These are phyloP conservation scores for Xanthoconium separans DNA, from an alignment of 1,284 basidiomycete genomes.

Conservation along the genomic window DNA sequence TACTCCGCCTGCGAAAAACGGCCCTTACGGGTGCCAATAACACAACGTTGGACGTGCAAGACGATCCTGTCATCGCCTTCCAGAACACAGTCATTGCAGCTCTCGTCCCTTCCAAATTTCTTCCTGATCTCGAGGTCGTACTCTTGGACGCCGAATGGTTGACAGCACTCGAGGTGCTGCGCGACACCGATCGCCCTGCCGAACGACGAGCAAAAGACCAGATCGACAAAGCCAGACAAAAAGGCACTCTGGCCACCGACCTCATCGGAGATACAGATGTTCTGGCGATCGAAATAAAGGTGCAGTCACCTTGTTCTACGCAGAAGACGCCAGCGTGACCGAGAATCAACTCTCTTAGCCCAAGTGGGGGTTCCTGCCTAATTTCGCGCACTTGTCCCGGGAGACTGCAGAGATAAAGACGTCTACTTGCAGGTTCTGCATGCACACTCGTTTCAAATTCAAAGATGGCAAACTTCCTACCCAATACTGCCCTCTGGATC, in stretches of 20 bases:
- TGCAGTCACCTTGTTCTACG: constrained; percentile 26
- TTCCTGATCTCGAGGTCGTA: constrained; percentile 57
- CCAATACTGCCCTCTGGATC: constrained; percentile 83
- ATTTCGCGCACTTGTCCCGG: constrained; percentile 53
- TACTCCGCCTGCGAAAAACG: constrained; percentile 73
- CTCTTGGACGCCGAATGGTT: constrained; percentile 65
- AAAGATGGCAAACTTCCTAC: constrained; percentile 41
- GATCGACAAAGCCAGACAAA: constrained; percentile 55
- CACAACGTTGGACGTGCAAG: constrained; percentile 29
- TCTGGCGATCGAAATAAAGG: constrained; percentile 87
- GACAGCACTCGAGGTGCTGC: constrained; percentile 44
- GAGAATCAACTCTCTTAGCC: constrained; percentile 51
- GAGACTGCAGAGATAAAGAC: constrained; percentile 62
- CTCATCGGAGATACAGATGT: constrained; percentile 56
- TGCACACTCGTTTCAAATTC: constrained; percentile 68
- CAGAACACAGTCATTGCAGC: constrained; percentile 58
- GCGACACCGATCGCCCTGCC: constrained; percentile 53
- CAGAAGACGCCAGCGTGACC: not conserved
- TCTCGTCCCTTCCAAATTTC: constrained; percentile 56
- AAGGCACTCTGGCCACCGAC: constrained; percentile 73
- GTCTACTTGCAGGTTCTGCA: constrained; percentile 80
- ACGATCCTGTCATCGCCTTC: constrained; percentile 63
- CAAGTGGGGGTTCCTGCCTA: constrained; percentile 92
- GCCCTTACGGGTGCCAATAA: constrained; percentile 3
- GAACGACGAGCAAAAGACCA: constrained; percentile 52